Evolutionary conservation across 2,329 filamentous ascomycete genomes (phyloP), one percentile per base, ranked within the genome.

Genomic region (Sclerotinia trifoliorum): DNA sequence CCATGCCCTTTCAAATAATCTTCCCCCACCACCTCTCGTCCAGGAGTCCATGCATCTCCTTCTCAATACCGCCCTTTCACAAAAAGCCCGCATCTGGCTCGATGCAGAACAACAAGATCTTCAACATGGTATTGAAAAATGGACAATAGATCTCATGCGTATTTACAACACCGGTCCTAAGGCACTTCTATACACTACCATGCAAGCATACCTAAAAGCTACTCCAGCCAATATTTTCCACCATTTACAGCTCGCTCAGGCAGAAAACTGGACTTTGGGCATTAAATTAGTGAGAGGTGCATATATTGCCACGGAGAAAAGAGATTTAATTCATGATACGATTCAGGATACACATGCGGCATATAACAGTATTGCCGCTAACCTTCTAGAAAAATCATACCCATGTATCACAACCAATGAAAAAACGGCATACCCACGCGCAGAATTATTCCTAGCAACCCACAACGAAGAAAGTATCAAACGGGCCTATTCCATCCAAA

Each of bases 401-500:
- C 80, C 70, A 75, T 79, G 77, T 1, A 54, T 54, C 77, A n/a
- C 68, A 35, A 11, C 60, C 24, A 13, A 29, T 42, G 42, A 39
- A 15, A 51, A 58, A 51, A 46, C 46, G 7, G 17, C 3, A 44
- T 70, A 72, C 68, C 66, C 73, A 1, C 60, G 75, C 13, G 75
- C 81, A 49, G 81, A 84, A 70, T 79, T 96, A 29, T 86, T 96
- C 35, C 82, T 96, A 26, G 93, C 93, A 7, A 90, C 90, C 2
- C 93, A 96, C 80, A 96, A 96, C 76, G 85, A 86, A 57, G 85
- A 86, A 57, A 91, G 90, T 21, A 88, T 96, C 17, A 80, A 81
- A 44, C 81, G 79, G 46, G 86, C 84, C 21, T 83, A 84, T 19
- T 80, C 79, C 29, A 80, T 87, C 39, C 80, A 84, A 48, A 70